These are phyloP conservation scores for Zasmidium citrigriseum DNA, from an alignment of 2,329 filamentous ascomycete genomes.

Conservation along the genomic window DNA sequence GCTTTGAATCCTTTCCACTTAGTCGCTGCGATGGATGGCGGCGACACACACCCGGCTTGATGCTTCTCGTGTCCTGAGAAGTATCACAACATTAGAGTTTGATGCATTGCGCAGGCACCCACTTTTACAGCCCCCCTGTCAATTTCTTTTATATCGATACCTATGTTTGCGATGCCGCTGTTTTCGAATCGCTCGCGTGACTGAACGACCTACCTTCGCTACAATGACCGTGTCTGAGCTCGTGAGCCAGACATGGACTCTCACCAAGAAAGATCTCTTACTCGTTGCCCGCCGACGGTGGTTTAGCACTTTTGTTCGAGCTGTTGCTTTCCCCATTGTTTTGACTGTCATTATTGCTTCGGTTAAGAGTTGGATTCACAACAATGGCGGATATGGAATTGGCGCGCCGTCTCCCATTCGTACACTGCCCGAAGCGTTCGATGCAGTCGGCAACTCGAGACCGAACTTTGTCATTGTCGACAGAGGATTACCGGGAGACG, in stretches of 20 bases:
- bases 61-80: background rate
- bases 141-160: background rate
- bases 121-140: background rate
- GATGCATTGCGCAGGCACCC: background rate
- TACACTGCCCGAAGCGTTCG: slow-evolving; percentile 64
- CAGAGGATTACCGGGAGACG: slow-evolving; percentile 64
- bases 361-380: slow-evolving; percentile 77
- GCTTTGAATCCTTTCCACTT: background rate
- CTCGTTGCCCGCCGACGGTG: slow-evolving; percentile 54
- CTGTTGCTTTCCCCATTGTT: slow-evolving; percentile 56
- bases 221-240: slow-evolving; percentile 18
- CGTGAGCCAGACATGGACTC: slow-evolving; percentile 51
- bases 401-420: slow-evolving; percentile 62
- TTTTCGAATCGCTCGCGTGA: background rate
- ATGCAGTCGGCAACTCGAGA: slow-evolving; percentile 56
- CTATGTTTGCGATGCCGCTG: background rate
- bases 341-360: slow-evolving; percentile 48
- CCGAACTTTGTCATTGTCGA: slow-evolving; percentile 76
- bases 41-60: background rate
- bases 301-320: slow-evolving; percentile 54
- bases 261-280: slow-evolving; percentile 58
- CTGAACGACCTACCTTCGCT: background rate
- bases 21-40: background rate
- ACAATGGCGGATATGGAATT: slow-evolving; percentile 73
- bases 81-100: background rate